Conservation (phyloP, 2,329 filamentous ascomycete species). For the Neonectria neomacrospora region DNA sequence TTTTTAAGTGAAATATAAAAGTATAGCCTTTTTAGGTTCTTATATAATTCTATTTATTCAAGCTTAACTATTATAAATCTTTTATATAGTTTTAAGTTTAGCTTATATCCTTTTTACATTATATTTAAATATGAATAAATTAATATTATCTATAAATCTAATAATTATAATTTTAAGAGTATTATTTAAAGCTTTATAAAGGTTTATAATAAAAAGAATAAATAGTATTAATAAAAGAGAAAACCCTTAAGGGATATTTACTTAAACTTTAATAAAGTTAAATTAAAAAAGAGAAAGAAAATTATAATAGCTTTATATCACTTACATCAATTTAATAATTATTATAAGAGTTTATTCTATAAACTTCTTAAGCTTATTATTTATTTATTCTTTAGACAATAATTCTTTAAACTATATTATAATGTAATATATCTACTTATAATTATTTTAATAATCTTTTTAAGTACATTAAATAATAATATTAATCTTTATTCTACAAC, state of each 20-base stretch:
- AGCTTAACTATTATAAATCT: background rate
- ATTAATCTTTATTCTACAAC: too few relatives aligned
- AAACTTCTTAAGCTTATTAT: background rate
- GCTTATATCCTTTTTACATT: background rate
- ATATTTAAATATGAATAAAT: background rate
- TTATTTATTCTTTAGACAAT: background rate
- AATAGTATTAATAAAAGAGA: background rate
- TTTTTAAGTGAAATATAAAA: background rate
- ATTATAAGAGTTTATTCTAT: background rate
- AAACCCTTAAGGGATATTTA: background rate
- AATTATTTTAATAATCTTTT: too few relatives aligned
- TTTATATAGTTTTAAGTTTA: background rate
- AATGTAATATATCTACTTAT: background rate
- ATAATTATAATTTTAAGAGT: background rate
- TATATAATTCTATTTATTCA: background rate
- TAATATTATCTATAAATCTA: background rate
- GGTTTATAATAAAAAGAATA: background rate
- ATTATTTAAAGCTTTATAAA: background rate
- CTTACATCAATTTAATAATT: background rate
- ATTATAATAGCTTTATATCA: background rate
- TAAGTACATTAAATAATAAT: too few relatives aligned
- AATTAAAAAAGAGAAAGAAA: background rate
- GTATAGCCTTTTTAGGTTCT: background rate
- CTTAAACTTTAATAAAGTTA: background rate
- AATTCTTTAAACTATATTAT: background rate